Evolutionary conservation across 495 filamentous ascomycete genomes (phyloP).

Genomic region (Cercophora newfieldiana): DNA sequence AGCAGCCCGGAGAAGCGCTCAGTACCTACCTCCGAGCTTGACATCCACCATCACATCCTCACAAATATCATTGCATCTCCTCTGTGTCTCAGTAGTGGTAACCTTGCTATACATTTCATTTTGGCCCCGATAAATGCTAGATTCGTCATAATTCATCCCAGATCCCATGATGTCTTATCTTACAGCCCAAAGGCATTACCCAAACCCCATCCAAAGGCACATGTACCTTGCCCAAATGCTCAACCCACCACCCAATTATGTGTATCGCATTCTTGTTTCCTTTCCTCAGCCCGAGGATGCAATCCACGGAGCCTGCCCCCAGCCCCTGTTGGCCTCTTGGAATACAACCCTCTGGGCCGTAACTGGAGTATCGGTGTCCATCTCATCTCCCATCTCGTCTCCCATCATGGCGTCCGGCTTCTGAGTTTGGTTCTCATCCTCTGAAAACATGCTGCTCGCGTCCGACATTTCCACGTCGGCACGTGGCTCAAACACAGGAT

Average conservation of each 20-base stretch:
- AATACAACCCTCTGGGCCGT: slow-evolving; percentile 15
- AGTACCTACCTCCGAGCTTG: too few relatives aligned
- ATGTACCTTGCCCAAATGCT: not conserved
- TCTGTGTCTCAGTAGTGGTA: too few relatives aligned
- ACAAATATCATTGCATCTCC: too few relatives aligned
- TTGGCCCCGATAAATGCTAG: not conserved
- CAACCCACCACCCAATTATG: not conserved
- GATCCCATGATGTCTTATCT: not conserved
- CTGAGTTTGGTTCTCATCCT: slow-evolving; percentile 26
- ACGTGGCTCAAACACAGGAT: slow-evolving; percentile 28
- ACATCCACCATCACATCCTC: too few relatives aligned
- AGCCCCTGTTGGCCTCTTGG: slow-evolving; percentile 14
- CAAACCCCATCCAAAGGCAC: slow-evolving; percentile 5
- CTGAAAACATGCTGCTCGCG: slow-evolving; percentile 34
- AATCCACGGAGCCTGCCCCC: slow-evolving; percentile 16
- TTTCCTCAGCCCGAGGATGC: slow-evolving; percentile 5
- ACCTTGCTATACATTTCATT: not conserved
- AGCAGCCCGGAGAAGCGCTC: too few relatives aligned
- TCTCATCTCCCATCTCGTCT: slow-evolving; percentile 1
- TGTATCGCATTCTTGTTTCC: slow-evolving; percentile 8
- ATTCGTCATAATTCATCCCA: not conserved
- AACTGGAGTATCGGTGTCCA: slow-evolving; percentile 36
- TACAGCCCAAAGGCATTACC: not conserved
- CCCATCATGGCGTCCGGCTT: not conserved
- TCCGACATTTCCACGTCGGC: slow-evolving; percentile 49